Evolutionary conservation across 1,284 basidiomycete species (phyloP).

Genomic region (Ceratobasidium papillatum): DNA sequence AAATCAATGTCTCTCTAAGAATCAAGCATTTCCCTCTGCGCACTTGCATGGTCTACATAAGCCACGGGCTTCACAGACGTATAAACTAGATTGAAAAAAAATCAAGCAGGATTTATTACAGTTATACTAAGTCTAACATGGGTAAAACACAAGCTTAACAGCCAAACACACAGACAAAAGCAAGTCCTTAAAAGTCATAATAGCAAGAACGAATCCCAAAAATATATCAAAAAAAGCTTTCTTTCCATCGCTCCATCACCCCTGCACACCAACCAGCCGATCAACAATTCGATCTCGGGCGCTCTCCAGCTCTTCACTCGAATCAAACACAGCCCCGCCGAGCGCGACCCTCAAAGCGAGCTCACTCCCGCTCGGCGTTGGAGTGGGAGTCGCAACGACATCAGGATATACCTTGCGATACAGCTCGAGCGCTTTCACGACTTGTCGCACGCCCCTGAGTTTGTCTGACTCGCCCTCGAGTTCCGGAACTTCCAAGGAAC

Average conservation of each 20-base stretch:
- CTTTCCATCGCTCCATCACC: not conserved
- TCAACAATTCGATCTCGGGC: conserved; percentile 40
- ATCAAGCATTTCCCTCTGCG: too few species aligned
- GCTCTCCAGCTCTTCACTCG: conserved; percentile 37
- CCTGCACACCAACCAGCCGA: conserved; percentile 16
- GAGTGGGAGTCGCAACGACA: conserved; percentile 16
- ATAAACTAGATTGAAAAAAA: not conserved
- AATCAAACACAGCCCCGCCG: conserved; percentile 35
- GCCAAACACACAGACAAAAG: not conserved
- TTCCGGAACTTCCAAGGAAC: too few species aligned
- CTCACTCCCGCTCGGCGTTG: not conserved
- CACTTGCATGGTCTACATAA: too few species aligned
- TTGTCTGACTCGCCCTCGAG: conserved; percentile 34
- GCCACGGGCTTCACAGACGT: too few species aligned
- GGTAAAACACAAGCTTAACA: not conserved
- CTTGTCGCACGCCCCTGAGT: conserved; percentile 21
- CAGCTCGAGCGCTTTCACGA: conserved; percentile 32
- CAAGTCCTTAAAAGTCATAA: not conserved
- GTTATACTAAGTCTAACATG: not conserved
- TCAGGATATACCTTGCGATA: conserved; percentile 38
- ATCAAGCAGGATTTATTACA: not conserved
- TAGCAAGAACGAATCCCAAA: conserved; percentile 5
- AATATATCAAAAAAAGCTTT: not conserved
- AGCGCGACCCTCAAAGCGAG: conserved; percentile 34
- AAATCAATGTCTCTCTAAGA: too few species aligned